Conservation (phyloP, 2,329 filamentous ascomycete genomes). For the Cercospora citrullina region DNA sequence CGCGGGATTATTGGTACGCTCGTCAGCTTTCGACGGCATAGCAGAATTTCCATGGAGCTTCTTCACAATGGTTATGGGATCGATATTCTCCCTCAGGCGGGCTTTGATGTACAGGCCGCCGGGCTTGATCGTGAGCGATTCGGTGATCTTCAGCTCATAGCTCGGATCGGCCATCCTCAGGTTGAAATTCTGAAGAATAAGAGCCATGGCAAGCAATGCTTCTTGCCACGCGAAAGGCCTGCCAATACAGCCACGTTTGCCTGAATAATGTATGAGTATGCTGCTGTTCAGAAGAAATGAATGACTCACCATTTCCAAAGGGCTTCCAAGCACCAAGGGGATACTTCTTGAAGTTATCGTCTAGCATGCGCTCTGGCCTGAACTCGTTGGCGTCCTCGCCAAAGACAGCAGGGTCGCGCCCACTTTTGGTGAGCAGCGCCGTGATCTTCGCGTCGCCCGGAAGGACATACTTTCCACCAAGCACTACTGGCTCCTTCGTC, state of each 20-base stretch:
- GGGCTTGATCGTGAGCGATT: slow-evolving; percentile 63
- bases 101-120: slow-evolving; percentile 64
- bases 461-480: slow-evolving; percentile 63
- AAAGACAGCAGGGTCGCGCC: slow-evolving; percentile 63
- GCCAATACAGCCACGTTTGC: slow-evolving; percentile 69
- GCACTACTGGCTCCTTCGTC: slow-evolving; percentile 38
- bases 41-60: slow-evolving; percentile 62
- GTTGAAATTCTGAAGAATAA: slow-evolving; percentile 71
- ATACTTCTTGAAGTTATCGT: slow-evolving; percentile 61
- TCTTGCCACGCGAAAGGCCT: slow-evolving; percentile 74
- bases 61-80: slow-evolving; percentile 57
- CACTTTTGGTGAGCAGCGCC: slow-evolving; percentile 55
- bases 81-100: slow-evolving; percentile 51
- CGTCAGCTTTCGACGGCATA: slow-evolving; percentile 49
- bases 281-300: slow-evolving; percentile 25
- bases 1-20: too few relatives aligned
- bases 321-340: slow-evolving; percentile 47
- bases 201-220: slow-evolving; percentile 52
- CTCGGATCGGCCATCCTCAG: slow-evolving; percentile 62
- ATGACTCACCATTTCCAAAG: slow-evolving; percentile 63
- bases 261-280: slow-evolving; percentile 64
- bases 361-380: slow-evolving; percentile 70
- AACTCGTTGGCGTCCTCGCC: slow-evolving; percentile 67
- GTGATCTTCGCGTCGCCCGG: slow-evolving; percentile 53
- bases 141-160: slow-evolving; percentile 58